Base-by-base conservation (phyloP, 495 filamentous ascomycete species). In the Darksidea phi region DNA sequence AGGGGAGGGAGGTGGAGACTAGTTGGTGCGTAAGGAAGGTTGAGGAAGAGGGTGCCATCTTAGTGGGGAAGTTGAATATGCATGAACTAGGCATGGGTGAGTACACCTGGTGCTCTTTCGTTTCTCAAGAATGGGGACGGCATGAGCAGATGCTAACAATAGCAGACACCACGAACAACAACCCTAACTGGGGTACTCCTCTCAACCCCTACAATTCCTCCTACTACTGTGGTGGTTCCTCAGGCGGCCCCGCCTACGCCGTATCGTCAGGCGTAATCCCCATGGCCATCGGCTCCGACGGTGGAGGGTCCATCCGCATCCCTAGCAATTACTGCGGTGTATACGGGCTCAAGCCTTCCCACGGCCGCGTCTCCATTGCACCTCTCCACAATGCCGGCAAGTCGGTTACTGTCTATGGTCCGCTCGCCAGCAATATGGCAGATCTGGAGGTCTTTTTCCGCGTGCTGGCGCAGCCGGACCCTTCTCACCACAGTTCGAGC, bases 211-310 rank as follows among this genome's bases (percentile, higher is more conserved):
- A 90, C 67, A 91, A 95, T 70, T 71, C 74, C 0, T 66, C 77
- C 2, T 96, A 91, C 77, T 97, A 95, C 74, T 86, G 88, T 24
- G 93, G 93, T 25, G 93, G 93, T 15, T 95, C 89, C 0, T 95
- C 91, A 0, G 88, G 90, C 6, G 93, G 93, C 4, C 84, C 85
- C 23, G 92, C 83, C 0, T 96, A 92, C 55, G 84, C 88, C 41
- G 83, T 96, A 34, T 77, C 82, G 10, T 79, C 84, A 5, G 92
- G 91, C 0, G 70, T 96, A 11, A 78, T 95, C 2, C 91, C 91
- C 13, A 85, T 97, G 62, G 85, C 88, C 6, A 75, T 95, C 8
- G 93, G 90, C 32, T 86, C 87, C 1, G 93, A 97, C 71, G 89
- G 90, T 8, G 92, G 93, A 21, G 93, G 93, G 49, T 90, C 86